phyloP scores from a whole-genome alignment of 805 yeast species.

The Brettanomyces bruxellensis region DNA sequence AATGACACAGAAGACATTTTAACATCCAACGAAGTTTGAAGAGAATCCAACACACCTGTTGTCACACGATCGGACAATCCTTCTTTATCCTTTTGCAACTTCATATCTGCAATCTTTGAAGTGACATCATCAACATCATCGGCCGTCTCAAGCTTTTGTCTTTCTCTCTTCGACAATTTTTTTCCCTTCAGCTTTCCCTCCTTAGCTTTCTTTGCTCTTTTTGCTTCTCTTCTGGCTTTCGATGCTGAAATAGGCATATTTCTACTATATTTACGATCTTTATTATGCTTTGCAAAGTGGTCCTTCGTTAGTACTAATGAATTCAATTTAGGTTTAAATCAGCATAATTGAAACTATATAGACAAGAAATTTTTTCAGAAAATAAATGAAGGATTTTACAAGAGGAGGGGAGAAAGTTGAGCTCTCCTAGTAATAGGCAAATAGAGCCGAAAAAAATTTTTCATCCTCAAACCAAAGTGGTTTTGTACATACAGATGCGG shows the following conservation, averaged over 20 bases:
- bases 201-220: constrained; percentile 86
- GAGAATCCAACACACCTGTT: constrained; percentile 90
- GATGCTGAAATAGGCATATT: constrained; percentile 67
- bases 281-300: too few relatives aligned
- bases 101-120: constrained; percentile 73
- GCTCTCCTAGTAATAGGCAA: too few relatives aligned
- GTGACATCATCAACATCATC: constrained; percentile 53
- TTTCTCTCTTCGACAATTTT: constrained; percentile 55
- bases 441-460: too few relatives aligned
- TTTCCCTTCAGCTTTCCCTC: constrained; percentile 59
- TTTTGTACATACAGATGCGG: too few relatives aligned
- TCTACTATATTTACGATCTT: too few relatives aligned
- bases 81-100: constrained; percentile 86
- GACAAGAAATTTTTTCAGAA: too few relatives aligned
- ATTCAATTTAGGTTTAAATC: too few relatives aligned
- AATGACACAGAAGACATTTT: constrained; percentile 85
- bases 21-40: constrained; percentile 87
- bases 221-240: constrained; percentile 97
- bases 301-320: too few relatives aligned
- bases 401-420: too few relatives aligned
- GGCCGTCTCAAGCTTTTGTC: constrained; percentile 32
- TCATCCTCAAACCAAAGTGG: too few relatives aligned
- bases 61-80: constrained; percentile 96
- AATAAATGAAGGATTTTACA: too few relatives aligned
- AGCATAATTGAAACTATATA: too few relatives aligned